A percentile compares a stretch with the other conserved stretches of the same genome.
Evolutionary conservation across 192 early-diverging fungal genomes (phyloP).

Genomic region (Hyaloraphidium curvatum): DNA sequence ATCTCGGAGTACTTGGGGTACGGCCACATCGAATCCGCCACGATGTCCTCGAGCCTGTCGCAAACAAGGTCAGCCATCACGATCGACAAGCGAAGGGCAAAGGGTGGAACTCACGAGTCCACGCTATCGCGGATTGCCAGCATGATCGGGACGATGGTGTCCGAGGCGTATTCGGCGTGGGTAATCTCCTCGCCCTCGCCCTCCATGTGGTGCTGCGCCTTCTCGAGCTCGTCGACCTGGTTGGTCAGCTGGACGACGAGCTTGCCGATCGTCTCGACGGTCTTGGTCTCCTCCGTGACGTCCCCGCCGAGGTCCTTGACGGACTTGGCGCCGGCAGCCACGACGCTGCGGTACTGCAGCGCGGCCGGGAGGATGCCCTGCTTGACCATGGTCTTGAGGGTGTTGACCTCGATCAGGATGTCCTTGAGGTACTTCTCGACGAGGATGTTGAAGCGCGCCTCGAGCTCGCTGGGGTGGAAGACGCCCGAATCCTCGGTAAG

Average conservation of each 20-base stretch:
- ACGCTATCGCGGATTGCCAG: slow-evolving; percentile 42
- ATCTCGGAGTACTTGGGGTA: slow-evolving; percentile 95
- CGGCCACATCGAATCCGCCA: slow-evolving; percentile 88
- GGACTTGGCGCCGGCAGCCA: slow-evolving; percentile 62
- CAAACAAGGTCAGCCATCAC: background rate
- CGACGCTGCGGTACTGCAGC: slow-evolving; percentile 68
- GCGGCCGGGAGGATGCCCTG: slow-evolving; percentile 77
- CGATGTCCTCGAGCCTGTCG: slow-evolving; percentile 40
- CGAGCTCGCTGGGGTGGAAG: slow-evolving; percentile 69
- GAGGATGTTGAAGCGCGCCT: slow-evolving; percentile 87
- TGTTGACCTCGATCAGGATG: slow-evolving; percentile 77
- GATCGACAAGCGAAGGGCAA: background rate
- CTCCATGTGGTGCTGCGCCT: slow-evolving; percentile 34
- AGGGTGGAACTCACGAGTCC: slow-evolving; percentile 24
- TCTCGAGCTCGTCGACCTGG: slow-evolving; percentile 29
- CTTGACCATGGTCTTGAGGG: slow-evolving; percentile 57
- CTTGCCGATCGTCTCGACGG: slow-evolving; percentile 47
- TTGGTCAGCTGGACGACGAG: slow-evolving; percentile 34
- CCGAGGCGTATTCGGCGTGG: slow-evolving; percentile 42
- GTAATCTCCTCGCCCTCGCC: slow-evolving; percentile 28
- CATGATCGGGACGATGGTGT: slow-evolving; percentile 46
- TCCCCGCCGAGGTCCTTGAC: slow-evolving; percentile 39
- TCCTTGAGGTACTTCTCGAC: slow-evolving; percentile 97
- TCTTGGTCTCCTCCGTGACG: slow-evolving; percentile 42
- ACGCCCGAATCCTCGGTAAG: slow-evolving; percentile 58